Evolutionary conservation across 495 filamentous ascomycete species (phyloP).

Genomic region (Talaromyces liani): DNA sequence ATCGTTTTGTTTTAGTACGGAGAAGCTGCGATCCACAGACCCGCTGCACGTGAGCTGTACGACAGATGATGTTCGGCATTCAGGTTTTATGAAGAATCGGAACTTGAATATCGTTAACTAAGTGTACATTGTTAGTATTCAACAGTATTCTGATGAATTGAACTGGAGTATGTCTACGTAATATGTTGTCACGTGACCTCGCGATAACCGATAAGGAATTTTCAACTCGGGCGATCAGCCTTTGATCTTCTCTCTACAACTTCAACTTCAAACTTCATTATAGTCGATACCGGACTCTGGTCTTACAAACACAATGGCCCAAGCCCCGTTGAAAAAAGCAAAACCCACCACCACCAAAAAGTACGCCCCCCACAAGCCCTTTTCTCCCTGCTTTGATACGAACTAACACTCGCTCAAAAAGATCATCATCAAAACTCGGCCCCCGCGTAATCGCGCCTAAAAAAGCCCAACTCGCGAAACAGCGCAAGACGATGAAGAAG

Average conservation of each 20-base stretch:
- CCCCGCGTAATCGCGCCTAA: slow-evolving; percentile 60
- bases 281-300: slow-evolving; percentile 6
- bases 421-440: slow-evolving; percentile 42
- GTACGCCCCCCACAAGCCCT: slow-evolving; percentile 15
- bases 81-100: too few species aligned
- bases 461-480: slow-evolving; percentile 51
- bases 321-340: slow-evolving; percentile 32
- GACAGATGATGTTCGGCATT: neutral
- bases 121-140: neutral
- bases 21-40: neutral
- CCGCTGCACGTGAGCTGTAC: neutral
- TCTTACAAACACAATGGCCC: slow-evolving; percentile 21
- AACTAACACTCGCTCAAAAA: neutral
- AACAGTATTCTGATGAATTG: neutral
- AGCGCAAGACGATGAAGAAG: slow-evolving; percentile 61
- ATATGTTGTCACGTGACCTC: neutral
- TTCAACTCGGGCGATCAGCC: neutral
- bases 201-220: slow-evolving; percentile 10
- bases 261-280: neutral
- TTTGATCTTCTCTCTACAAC: neutral
- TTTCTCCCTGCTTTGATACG: neutral
- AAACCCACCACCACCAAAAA: slow-evolving; percentile 24
- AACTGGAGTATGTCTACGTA: neutral
- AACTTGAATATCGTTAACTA: too few species aligned
- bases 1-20: neutral